A percentile compares a stretch with the other conserved stretches of the same genome.
These are phyloP conservation scores for Ramularia collo-cygni DNA, from an alignment of 2,329 filamentous ascomycete genomes.

Conservation along the genomic window DNA sequence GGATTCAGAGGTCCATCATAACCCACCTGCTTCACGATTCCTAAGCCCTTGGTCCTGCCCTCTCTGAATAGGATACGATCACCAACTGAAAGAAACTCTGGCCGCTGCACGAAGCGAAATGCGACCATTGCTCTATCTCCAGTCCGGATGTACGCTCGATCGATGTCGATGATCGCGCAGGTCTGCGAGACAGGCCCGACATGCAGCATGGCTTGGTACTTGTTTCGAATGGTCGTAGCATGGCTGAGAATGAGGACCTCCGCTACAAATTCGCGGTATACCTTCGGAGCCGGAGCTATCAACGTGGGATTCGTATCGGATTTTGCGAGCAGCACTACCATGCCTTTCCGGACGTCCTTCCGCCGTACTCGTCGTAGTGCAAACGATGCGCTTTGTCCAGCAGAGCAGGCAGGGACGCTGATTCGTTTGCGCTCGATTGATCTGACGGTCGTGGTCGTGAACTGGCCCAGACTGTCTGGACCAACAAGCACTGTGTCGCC, in stretches of 20 bases:
- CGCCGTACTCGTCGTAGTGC: constrained; percentile 79
- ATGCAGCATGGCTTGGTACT: constrained; percentile 97
- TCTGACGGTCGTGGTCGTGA: constrained; percentile 76
- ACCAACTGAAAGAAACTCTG: constrained; percentile 83
- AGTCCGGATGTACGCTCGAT: constrained; percentile 89
- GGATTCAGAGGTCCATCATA: constrained; percentile 60
- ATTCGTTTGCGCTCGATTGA: constrained; percentile 95
- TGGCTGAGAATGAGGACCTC: constrained; percentile 91
- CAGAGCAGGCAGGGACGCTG: constrained; percentile 75
- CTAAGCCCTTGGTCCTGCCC: constrained; percentile 87
- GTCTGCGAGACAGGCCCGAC: constrained; percentile 93
- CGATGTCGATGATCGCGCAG: constrained; percentile 94
- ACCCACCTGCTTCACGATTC: constrained; percentile 85
- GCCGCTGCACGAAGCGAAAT: constrained; percentile 88
- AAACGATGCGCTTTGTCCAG: constrained; percentile 88
- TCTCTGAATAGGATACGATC: constrained; percentile 90
- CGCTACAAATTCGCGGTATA: constrained; percentile 49
- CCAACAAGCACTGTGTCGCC: constrained; percentile 88
- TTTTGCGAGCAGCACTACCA: constrained; percentile 83
- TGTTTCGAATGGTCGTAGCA: constrained; percentile 91
- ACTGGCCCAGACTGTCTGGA: constrained; percentile 84
- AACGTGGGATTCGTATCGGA: constrained; percentile 37
- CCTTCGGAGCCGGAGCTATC: constrained; percentile 39
- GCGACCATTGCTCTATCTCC: constrained; percentile 91
- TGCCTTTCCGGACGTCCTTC: constrained; percentile 93